Evolutionary conservation across 1,284 basidiomycete genomes (phyloP), one percentile per base, ranked within the genome.

Genomic region (Cryptococcus jaspeensis): DNA sequence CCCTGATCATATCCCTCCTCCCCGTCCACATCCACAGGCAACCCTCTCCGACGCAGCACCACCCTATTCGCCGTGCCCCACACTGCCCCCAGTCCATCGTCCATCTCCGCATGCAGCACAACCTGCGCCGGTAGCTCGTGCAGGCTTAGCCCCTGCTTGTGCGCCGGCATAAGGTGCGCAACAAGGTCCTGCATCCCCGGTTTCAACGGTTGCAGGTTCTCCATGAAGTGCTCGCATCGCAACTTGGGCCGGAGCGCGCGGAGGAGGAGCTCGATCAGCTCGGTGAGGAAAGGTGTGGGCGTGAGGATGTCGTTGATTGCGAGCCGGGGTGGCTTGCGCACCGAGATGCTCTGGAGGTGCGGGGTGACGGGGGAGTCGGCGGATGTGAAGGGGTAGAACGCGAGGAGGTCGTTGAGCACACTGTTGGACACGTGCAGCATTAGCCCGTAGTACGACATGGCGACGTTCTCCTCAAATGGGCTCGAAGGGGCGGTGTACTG

Each of bases 61-160:
- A 49, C 15, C 37, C 48, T 35, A 15, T 50, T 50, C 7, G 9
- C 39, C 13, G 48, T 50, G 3, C 48, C 48, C 48, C 48, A 37
- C 12, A 50, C 20, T 12, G 18, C 48, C 9, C 18, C 22, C 18
- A 50, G 48, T 32, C 39, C 39, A 32, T 32, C 37, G 35, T 50
- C 48, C 32, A 50, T 22, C n/a, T 39, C 37, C 9, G 18, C 32
- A 39, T 50, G 48, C 12, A 50, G 37, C 9, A 50, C 36, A 9
- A 50, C 48, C 13, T 20, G 32, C 20, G 37, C 37, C 9, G 48
- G 48, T 22, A 47, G 13, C 5, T 47, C 13, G 7, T 16, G 12
- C 5, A 11, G 13, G 7, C 9, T 15, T 23, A 47, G 13, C 35
- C 35, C 11, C n/a, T 32, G 25, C 20, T 8, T 15, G 9, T 47